Percentiles rank a stretch among this genome's conserved stretches.
Conservation (phyloP, 1,284 basidiomycete genomes). For the Phylloboletellus chloephorus region DNA sequence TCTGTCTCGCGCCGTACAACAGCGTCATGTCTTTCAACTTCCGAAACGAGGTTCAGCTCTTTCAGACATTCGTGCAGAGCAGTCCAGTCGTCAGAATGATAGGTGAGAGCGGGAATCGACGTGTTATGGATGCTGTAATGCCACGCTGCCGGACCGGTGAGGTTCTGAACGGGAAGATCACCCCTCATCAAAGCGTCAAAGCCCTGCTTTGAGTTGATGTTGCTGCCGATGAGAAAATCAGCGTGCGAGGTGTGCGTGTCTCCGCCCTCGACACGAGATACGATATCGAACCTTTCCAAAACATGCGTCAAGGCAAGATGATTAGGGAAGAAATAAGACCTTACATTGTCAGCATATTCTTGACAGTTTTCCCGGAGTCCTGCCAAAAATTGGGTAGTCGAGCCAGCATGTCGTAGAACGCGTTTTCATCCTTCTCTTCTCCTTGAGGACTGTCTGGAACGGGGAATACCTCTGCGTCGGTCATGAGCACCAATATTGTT, state of each 20-base stretch:
- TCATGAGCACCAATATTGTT: constrained; percentile 6
- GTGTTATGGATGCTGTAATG: constrained; percentile 44
- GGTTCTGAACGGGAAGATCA: constrained; percentile 38
- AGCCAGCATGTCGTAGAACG: constrained; percentile 45
- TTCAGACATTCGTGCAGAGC: constrained; percentile 37
- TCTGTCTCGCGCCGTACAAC: constrained; percentile 46
- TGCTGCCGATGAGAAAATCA: constrained; percentile 51
- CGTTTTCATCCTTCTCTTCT: constrained; percentile 33
- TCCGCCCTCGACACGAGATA: constrained; percentile 48
- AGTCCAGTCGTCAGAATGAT: constrained; percentile 33
- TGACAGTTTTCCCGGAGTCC: constrained; percentile 39
- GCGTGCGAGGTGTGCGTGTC: constrained; percentile 40
- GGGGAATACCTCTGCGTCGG: constrained; percentile 38
- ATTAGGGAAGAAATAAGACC: constrained; percentile 18
- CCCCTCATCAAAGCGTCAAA: constrained; percentile 48
- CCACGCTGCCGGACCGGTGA: constrained; percentile 48
- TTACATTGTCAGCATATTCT: constrained; percentile 54
- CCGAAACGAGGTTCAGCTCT: constrained; percentile 38
- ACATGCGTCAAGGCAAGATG: constrained; percentile 1
- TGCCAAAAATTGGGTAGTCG: constrained; percentile 54
- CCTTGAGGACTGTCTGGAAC: constrained; percentile 25
- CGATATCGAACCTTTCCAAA: constrained; percentile 52
- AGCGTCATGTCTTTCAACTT: constrained; percentile 33
- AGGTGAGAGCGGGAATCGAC: constrained; percentile 39
- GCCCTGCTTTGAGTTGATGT: constrained; percentile 45